Conservation (phyloP, 2,329 filamentous ascomycete genomes). For the Botrytis cinerea region DNA sequence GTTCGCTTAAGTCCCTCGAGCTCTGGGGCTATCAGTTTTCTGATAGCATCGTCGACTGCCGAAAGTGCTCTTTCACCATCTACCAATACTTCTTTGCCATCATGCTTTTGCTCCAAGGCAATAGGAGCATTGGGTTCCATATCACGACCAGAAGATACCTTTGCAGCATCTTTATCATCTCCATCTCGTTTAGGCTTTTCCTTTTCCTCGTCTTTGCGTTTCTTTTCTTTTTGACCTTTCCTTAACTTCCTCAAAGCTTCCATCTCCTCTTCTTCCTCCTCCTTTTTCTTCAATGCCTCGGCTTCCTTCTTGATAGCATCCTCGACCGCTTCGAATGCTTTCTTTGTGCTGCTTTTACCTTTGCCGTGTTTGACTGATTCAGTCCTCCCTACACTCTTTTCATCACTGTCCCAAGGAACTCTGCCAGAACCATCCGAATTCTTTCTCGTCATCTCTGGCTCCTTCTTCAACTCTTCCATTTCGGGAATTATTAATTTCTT, state of each 20-base stretch:
- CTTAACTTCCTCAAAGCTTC: slow-evolving; percentile 23
- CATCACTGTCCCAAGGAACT: slow-evolving; percentile 23
- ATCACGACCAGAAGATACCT: slow-evolving; percentile 8
- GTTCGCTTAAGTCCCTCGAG: slow-evolving; percentile 16
- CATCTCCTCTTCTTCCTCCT: slow-evolving; percentile 22
- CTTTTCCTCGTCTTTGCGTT: slow-evolving; percentile 25
- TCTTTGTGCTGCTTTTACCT: slow-evolving; percentile 24
- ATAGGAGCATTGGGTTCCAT: neutral
- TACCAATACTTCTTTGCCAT: slow-evolving; percentile 10
- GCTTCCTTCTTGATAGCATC: slow-evolving; percentile 25
- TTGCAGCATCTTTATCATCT: slow-evolving; percentile 22
- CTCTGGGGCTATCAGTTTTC: slow-evolving; percentile 19
- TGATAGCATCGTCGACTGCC: slow-evolving; percentile 23
- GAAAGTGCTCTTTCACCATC: slow-evolving; percentile 14
- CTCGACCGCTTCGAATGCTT: slow-evolving; percentile 24
- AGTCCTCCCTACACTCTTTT: slow-evolving; percentile 20
- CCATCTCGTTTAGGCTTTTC: slow-evolving; percentile 16
- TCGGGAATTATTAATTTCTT: slow-evolving; percentile 22
- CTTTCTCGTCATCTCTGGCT: slow-evolving; percentile 17
- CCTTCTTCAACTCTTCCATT: slow-evolving; percentile 25
- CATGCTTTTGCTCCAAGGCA: neutral
- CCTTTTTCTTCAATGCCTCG: slow-evolving; percentile 22
- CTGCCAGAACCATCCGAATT: slow-evolving; percentile 17
- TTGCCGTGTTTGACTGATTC: slow-evolving; percentile 22
- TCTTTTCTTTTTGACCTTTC: slow-evolving; percentile 19